A percentile compares a stretch with the other conserved stretches of the same genome.
phyloP scores from a whole-genome alignment of 768 basidiomycete species.

The Leccinum variicolor region DNA sequence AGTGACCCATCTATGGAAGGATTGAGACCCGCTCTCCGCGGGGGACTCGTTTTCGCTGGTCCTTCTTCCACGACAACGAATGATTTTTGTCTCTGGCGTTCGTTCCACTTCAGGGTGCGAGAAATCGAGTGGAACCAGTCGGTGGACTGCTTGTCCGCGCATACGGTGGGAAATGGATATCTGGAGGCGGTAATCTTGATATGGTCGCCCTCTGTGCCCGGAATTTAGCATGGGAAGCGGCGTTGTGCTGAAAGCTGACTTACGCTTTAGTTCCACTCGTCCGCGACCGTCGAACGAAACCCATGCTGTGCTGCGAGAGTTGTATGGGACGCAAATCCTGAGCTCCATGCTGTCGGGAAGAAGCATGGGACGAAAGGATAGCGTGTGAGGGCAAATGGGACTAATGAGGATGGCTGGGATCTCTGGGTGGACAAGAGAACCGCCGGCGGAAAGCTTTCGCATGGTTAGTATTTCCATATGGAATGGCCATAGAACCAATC shows the following conservation, averaged over 20 bases:
- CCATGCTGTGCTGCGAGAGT: conserved; percentile 98
- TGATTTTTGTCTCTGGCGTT: conserved; percentile 96
- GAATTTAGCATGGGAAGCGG: conserved; percentile 6
- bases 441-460: conserved; percentile 84
- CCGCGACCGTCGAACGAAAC: conserved; percentile 98
- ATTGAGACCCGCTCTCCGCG: conserved; percentile 12
- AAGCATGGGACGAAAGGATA: conserved; percentile 98
- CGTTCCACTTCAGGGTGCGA: conserved; percentile 98
- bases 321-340: conserved; percentile 98
- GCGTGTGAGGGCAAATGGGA: conserved; percentile 96
- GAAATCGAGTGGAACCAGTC: conserved; percentile 99
- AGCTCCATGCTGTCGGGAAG: conserved; percentile 98
- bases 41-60: conserved; percentile 42
- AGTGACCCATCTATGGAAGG: conserved; percentile 9
- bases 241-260: conserved; percentile 29
- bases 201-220: conserved; percentile 87
- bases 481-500: conserved; percentile 19
- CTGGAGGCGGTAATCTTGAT: conserved; percentile 97
- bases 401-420: conserved; percentile 96
- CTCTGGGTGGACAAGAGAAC: conserved; percentile 96
- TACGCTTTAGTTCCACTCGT: conserved; percentile 92
- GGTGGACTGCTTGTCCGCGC: conserved; percentile 94
- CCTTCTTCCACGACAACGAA: conserved; percentile 97
- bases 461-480: conserved; percentile 7
- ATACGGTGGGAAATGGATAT: conserved; percentile 98